These are phyloP conservation scores for Chytriomyces sp. DNA, from an alignment of 192 early-diverging fungal species.

Conservation along the genomic window DNA sequence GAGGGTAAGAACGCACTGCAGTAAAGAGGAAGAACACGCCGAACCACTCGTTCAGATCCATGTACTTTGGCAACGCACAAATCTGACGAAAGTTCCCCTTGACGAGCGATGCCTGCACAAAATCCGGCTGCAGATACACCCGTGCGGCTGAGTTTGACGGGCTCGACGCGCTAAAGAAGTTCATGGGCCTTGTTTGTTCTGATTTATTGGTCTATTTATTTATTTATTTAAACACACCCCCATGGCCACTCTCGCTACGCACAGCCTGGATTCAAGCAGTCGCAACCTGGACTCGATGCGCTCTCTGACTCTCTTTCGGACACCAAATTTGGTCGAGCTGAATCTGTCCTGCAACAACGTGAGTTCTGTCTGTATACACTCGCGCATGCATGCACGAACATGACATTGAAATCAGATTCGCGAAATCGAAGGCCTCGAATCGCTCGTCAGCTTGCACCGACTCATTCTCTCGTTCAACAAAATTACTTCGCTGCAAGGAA, in stretches of 20 bases:
- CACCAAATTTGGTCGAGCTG: slow-evolving; percentile 40
- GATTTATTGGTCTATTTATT: too few species aligned
- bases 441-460: slow-evolving; percentile 25
- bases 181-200: background rate
- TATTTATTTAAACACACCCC: too few species aligned
- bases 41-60: slow-evolving; percentile 92
- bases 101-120: slow-evolving; percentile 80
- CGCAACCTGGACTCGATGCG: background rate
- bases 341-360: slow-evolving; percentile 55
- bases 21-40: background rate
- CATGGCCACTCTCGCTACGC: too few species aligned
- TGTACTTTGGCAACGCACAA: slow-evolving; percentile 85
- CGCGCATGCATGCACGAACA: background rate
- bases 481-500: slow-evolving; percentile 42
- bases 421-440: slow-evolving; percentile 35
- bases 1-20: slow-evolving; percentile 1
- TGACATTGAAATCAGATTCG: slow-evolving; percentile 30
- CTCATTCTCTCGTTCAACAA: slow-evolving; percentile 56
- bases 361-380: background rate
- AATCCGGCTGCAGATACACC: slow-evolving; percentile 35
- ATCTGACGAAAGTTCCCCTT: slow-evolving; percentile 92
- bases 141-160: background rate
- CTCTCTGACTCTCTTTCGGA: slow-evolving; percentile 29
- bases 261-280: too few species aligned
- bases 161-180: slow-evolving; percentile 6